Evolutionary conservation across 495 filamentous ascomycete species (phyloP).

Genomic region (Penicillium cataractarum): DNA sequence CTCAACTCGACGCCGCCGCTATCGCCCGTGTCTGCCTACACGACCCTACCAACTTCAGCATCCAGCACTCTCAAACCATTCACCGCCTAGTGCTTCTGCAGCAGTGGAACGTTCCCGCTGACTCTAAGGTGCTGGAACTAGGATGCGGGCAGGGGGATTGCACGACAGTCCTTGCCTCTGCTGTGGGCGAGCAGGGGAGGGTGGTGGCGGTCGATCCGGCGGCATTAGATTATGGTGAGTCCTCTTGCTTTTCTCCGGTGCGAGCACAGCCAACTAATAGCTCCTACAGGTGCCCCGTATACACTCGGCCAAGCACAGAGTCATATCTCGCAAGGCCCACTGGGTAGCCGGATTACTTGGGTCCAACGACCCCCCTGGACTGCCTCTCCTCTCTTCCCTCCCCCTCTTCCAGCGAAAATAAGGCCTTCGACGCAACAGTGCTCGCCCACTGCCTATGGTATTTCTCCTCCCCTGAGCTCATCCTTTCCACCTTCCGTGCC

Average conservation of each 20-base stretch:
- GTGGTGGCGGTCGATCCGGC: conserved; percentile 56
- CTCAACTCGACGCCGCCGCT: background rate
- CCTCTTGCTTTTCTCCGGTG: conserved; percentile 12
- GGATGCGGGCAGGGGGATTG: conserved; percentile 59
- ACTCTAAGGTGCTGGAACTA: conserved; percentile 52
- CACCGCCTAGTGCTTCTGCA: background rate
- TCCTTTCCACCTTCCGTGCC: background rate
- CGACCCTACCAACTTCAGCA: background rate
- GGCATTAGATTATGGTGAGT: conserved; percentile 48
- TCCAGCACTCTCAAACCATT: background rate
- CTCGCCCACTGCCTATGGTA: conserved; percentile 56
- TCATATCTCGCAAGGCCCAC: conserved; percentile 34
- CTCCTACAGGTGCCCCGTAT: conserved; percentile 30
- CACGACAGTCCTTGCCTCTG: conserved; percentile 49
- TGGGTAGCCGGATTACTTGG: conserved; percentile 41
- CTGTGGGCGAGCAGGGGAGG: conserved; percentile 44
- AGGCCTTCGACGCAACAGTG: conserved; percentile 46
- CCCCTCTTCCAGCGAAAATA: conserved; percentile 7
- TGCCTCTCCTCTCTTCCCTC: background rate
- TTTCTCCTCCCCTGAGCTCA: conserved; percentile 36
- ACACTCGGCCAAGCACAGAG: conserved; percentile 43
- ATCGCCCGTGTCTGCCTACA: background rate
- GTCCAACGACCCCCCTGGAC: background rate
- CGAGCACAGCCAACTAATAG: conserved; percentile 16
- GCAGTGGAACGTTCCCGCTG: conserved; percentile 38